Conservation (phyloP, 202 grass and related monocot species). For the Saccharum hybrid region DNA sequence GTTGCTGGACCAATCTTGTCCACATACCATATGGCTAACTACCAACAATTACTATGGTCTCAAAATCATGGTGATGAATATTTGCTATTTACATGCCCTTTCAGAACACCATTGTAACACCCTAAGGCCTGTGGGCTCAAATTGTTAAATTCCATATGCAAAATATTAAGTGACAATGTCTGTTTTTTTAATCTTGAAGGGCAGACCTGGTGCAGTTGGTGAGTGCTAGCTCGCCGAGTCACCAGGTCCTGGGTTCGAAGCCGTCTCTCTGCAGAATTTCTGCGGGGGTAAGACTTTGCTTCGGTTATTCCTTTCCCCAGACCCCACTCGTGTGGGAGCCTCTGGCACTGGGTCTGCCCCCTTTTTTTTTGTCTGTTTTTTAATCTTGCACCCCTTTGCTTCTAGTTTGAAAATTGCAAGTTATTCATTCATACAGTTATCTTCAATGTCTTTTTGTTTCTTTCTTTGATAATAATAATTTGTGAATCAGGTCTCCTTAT, state of each 20-base stretch:
- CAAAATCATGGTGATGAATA: conserved; percentile 24
- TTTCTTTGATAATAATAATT: conserved; percentile 45
- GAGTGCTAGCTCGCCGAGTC: too few species aligned
- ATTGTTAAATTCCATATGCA: neutral
- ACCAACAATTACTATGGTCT: neutral
- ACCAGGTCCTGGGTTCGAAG: too few species aligned
- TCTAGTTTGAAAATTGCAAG: conserved; percentile 28
- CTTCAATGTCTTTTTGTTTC: conserved; percentile 11
- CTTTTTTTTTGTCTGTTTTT: conserved; percentile 26
- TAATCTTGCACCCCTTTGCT: conserved; percentile 17
- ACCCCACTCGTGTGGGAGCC: too few species aligned
- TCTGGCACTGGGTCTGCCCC: too few species aligned
- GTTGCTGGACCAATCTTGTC: conserved; percentile 29
- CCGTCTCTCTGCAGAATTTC: too few species aligned
- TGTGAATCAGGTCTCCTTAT: conserved; percentile 70
- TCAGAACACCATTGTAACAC: conserved; percentile 13
- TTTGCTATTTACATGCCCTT: conserved; percentile 38
- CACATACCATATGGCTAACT: neutral
- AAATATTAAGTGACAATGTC: neutral
- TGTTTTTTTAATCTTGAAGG: too few species aligned
- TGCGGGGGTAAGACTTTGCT: too few species aligned
- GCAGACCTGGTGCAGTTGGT: too few species aligned
- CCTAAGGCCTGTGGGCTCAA: neutral
- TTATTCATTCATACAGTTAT: conserved; percentile 34
- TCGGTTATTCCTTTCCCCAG: too few species aligned